Base-by-base conservation (phyloP, 2,329 filamentous ascomycete species). In the Daldinia sp. region DNA sequence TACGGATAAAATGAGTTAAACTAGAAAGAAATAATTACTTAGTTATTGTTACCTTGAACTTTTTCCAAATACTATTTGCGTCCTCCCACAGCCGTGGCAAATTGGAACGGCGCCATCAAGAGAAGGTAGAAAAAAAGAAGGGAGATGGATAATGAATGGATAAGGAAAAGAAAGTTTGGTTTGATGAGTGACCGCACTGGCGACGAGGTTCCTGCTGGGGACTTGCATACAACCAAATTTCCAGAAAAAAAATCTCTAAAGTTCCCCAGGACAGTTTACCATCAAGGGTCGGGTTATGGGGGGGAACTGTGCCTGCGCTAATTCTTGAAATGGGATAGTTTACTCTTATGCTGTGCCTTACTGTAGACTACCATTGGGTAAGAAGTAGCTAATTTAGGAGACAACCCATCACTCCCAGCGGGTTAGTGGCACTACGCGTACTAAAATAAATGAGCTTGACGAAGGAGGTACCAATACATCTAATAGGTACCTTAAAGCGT, bases 281-380 rank as follows among this genome's bases (percentile, higher is more conserved):
- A 35, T 25, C 35, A 55, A 66, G 63, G 60, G 60, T 60, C 63
- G 59, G 59, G 52, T 63, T 55, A 32, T 49, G 37, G 50, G 63
- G 59, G 63, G 52, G 34, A 35, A 41, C 56, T 58, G 63, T 66
- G 63, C 53, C 59, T 66, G 57, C 30, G 37, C 63, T 58, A 63
- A 57, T 35, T 10, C 30, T 35, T 50, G 21, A 32, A 29, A 50
- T 11, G 17, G 48, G 34, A 15, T 66, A 59, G 63, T 35, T n/a
- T n/a, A 10, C 41, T 43, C 34, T 61, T 47, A 64, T 52, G 57
- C 48, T 48, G 56, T 39, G 52, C 56, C 56, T 59, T 58, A 54
- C 53, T 61, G 57, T 37, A 61, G 15, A 50, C 52, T 64, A 35
- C 49, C 53, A 66, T 64, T 66, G 57, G 61, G 54, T 29, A 59